Conservation (phyloP, 1,284 basidiomycete species). For the Leccinum angustisporum region DNA sequence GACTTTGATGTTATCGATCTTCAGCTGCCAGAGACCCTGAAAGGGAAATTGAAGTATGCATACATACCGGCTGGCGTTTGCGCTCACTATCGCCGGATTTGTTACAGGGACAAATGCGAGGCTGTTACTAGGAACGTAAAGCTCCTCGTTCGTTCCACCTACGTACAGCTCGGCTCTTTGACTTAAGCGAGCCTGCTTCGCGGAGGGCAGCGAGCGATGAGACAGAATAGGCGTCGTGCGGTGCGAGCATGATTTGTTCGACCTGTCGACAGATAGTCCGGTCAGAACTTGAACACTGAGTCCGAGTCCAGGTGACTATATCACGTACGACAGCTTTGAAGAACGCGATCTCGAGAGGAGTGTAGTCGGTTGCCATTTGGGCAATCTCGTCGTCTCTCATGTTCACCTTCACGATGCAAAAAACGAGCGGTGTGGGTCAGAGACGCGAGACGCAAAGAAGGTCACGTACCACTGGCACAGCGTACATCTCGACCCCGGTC, state of each 20-base stretch:
- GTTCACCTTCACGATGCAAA: constrained; percentile 56
- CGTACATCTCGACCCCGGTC: constrained; percentile 61
- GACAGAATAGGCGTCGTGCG: constrained; percentile 70
- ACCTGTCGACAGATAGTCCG: constrained; percentile 49
- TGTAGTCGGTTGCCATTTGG: constrained; percentile 81
- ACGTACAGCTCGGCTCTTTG: constrained; percentile 31
- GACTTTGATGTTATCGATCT: too few relatives aligned
- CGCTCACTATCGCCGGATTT: too few relatives aligned
- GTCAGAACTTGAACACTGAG: constrained; percentile 1
- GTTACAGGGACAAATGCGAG: too few relatives aligned
- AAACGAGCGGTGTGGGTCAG: background rate
- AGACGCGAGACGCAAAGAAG: background rate
- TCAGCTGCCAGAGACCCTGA: too few relatives aligned
- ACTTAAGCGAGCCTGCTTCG: constrained; percentile 61
- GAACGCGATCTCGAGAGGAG: constrained; percentile 71
- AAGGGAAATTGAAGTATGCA: too few relatives aligned
- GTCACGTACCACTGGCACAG: constrained; percentile 49
- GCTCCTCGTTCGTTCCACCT: too few relatives aligned
- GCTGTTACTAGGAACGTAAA: too few relatives aligned
- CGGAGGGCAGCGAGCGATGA: constrained; percentile 75
- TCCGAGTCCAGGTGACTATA: background rate
- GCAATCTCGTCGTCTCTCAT: constrained; percentile 74
- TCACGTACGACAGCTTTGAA: constrained; percentile 75
- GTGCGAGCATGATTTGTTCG: constrained; percentile 83
- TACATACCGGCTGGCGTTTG: too few relatives aligned